phyloP scores from a whole-genome alignment of 208 protist genomes.

The Trypanosoma avium region DNA sequence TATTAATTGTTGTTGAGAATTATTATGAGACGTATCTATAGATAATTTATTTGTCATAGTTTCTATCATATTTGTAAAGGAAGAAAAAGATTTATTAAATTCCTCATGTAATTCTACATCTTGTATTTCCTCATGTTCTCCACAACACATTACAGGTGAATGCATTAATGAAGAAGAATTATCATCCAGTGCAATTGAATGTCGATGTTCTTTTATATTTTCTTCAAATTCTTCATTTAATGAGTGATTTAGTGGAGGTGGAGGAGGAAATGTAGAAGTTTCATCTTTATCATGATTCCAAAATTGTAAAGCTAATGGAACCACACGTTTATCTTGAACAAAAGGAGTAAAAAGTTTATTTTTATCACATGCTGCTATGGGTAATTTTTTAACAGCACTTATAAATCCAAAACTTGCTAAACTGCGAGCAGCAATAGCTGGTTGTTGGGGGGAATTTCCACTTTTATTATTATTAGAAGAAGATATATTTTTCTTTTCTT shows the following conservation, averaged over 20 bases:
- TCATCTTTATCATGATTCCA: conserved; percentile 36
- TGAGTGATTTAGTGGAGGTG: no score
- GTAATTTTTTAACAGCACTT: conserved; percentile 25
- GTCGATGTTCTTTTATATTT: not conserved
- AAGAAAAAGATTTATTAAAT: not conserved
- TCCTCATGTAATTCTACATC: not conserved
- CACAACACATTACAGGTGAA: not conserved
- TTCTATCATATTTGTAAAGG: conserved; percentile 26
- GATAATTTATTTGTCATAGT: not conserved
- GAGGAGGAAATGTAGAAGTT: no score
- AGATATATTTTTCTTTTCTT: not conserved
- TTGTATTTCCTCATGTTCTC: not conserved
- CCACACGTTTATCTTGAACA: conserved; percentile 77
- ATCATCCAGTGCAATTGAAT: conserved; percentile 9
- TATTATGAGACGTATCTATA: not conserved
- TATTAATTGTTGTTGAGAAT: not conserved
- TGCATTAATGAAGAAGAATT: conserved; percentile 19
- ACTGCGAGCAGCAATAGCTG: conserved; percentile 20
- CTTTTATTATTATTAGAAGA: no score
- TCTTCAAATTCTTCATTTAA: not conserved
- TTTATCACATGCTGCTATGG: conserved; percentile 24
- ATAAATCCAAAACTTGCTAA: conserved; percentile 70
- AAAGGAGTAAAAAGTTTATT: conserved; percentile 73
- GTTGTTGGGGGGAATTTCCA: not conserved
- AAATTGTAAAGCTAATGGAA: conserved; percentile 58